A percentile compares a stretch with the other conserved stretches of the same genome.
Conservation (phyloP, 257 asterid genomes). For the Cinchona pubescens region DNA sequence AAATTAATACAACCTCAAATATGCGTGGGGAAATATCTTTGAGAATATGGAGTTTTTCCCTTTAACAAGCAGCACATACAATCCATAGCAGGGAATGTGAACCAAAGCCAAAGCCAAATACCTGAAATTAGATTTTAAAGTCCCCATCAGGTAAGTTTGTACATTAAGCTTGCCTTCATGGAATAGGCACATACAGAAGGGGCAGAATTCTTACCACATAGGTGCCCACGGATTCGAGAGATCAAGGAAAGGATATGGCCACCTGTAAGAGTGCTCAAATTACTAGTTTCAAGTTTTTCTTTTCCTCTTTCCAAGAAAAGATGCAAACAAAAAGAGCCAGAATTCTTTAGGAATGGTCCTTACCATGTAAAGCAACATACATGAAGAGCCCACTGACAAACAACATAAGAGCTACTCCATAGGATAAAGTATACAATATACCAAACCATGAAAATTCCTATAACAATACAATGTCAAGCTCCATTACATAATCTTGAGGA, state of each 20-base stretch:
- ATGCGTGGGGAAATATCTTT: slow-evolving; percentile 43
- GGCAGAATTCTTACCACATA: slow-evolving; percentile 46
- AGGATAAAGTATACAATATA: slow-evolving; percentile 53
- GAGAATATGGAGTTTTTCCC: slow-evolving; percentile 51
- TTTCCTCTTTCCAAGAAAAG: not conserved
- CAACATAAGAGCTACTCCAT: slow-evolving; percentile 62
- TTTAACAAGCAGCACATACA: slow-evolving; percentile 51
- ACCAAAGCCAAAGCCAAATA: slow-evolving; percentile 61
- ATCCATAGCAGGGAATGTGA: slow-evolving; percentile 74
- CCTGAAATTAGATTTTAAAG: slow-evolving; percentile 36
- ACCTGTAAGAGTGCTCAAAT: slow-evolving; percentile 45
- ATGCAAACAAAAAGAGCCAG: not conserved
- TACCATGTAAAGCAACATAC: slow-evolving; percentile 77
- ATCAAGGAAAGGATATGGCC: slow-evolving; percentile 97
- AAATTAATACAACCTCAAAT: slow-evolving; percentile 48
- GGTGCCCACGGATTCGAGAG: slow-evolving; percentile 81
- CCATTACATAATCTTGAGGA: not conserved
- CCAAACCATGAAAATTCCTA: slow-evolving; percentile 82
- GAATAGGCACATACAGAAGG: not conserved
- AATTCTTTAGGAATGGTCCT: not conserved
- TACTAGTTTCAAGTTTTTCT: not conserved
- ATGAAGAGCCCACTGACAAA: slow-evolving; percentile 79
- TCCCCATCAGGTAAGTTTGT: not conserved
- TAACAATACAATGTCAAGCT: slow-evolving; percentile 13
- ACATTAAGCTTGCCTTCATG: not conserved